phyloP scores from a whole-genome alignment of 202 grass and related monocot species.

The Elaeis oleifera region DNA sequence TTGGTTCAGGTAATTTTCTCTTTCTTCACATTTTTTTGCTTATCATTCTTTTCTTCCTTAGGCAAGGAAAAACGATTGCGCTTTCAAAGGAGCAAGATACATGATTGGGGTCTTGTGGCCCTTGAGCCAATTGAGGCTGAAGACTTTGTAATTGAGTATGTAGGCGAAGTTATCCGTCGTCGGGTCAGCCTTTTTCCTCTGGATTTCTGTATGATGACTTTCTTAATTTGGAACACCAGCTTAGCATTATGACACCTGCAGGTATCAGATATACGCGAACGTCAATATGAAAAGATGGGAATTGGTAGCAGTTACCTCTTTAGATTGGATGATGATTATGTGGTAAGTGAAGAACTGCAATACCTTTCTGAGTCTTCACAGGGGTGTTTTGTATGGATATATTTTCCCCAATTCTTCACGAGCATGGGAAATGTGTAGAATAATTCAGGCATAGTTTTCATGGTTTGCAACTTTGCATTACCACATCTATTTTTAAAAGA shows the following conservation, averaged over 20 bases:
- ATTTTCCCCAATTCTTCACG: no score
- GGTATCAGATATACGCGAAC: constrained; percentile 81
- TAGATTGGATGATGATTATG: constrained; percentile 86
- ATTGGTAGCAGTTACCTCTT: constrained; percentile 95
- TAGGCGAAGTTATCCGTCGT: constrained; percentile 74
- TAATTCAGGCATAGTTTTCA: no score
- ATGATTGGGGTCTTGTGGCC: constrained; percentile 90
- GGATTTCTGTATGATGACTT: background rate
- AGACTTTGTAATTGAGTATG: constrained; percentile 98
- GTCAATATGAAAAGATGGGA: constrained; percentile 74
- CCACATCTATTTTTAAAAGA: no score
- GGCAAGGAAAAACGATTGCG: constrained; percentile 81
- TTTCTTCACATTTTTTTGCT: constrained; percentile 9
- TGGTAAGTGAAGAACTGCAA: constrained; percentile 42
- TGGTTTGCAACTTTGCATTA: no score
- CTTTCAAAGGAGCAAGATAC: constrained; percentile 96
- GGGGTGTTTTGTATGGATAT: no score
- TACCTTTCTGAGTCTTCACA: no score
- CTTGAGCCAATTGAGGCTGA: constrained; percentile 81
- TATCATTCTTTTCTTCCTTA: constrained; percentile 25
- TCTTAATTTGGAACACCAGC: constrained; percentile 11
- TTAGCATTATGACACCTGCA: constrained; percentile 28
- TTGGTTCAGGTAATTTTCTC: constrained; percentile 7
- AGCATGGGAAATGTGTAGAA: no score
- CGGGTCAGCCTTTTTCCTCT: constrained; percentile 30